Percentiles rank a stretch among this genome's conserved stretches.
phyloP scores from a whole-genome alignment of 208 protist species.

The Leishmania guyanensis region DNA sequence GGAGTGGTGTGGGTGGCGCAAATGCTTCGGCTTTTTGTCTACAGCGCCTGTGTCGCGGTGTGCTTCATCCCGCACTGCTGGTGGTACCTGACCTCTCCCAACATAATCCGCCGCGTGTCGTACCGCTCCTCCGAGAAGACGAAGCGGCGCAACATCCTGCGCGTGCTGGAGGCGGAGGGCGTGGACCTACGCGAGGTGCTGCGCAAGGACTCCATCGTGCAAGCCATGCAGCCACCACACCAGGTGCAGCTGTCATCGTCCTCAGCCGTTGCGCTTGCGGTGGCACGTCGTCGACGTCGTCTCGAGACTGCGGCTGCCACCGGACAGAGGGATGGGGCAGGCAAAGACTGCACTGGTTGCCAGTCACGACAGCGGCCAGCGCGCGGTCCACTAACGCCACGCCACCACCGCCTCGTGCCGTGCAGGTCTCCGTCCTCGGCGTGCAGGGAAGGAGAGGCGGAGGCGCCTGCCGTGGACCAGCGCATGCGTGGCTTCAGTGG shows the following conservation, averaged over 20 bases:
- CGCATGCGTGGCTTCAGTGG: not conserved
- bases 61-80: slow-evolving; percentile 61
- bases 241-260: not conserved
- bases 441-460: not conserved
- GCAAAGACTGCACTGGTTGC: not conserved
- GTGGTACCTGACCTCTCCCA: slow-evolving; percentile 74
- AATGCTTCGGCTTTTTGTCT: slow-evolving; percentile 58
- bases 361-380: not conserved
- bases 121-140: slow-evolving; percentile 60
- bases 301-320: not conserved
- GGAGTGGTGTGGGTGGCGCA: slow-evolving; percentile 59
- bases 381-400: not conserved
- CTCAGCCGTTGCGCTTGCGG: not conserved
- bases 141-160: slow-evolving; percentile 45
- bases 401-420: not conserved
- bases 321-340: not conserved
- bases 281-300: slow-evolving; percentile 10
- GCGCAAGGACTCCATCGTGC: not conserved
- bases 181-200: slow-evolving; percentile 32
- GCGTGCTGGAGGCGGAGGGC: slow-evolving; percentile 53
- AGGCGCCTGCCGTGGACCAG: not conserved
- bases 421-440: not conserved
- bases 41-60: slow-evolving; percentile 29
- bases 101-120: slow-evolving; percentile 64
- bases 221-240: not conserved